A percentile compares a stretch with the other conserved stretches of the same genome.
Conservation (phyloP, 768 basidiomycete species). For the Amanita phalloides region DNA sequence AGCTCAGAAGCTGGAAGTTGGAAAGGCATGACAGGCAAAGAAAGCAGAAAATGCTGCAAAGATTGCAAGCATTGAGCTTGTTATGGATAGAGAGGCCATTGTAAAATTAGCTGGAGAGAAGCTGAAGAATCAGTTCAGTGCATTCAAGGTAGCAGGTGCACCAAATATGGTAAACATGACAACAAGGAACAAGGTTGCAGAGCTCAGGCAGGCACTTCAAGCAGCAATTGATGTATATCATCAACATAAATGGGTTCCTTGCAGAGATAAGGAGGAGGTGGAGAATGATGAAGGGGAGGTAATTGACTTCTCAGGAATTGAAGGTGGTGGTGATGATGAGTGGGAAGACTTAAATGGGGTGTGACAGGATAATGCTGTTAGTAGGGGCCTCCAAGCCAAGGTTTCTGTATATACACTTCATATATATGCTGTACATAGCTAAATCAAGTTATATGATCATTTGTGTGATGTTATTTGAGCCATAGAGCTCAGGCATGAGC, state of each 20-base stretch:
- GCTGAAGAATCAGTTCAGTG: slow-evolving; percentile 5
- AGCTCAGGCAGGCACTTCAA: slow-evolving; percentile 2
- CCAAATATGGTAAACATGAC: slow-evolving; percentile 5
- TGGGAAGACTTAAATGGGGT: neutral
- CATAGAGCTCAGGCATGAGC: neutral
- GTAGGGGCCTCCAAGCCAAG: neutral
- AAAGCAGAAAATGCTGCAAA: neutral
- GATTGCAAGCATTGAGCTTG: slow-evolving; percentile 1
- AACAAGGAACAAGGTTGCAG: neutral
- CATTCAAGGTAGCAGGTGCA: slow-evolving; percentile 8
- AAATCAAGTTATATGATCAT: neutral
- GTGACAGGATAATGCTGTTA: neutral
- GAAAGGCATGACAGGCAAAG: slow-evolving; percentile 1
- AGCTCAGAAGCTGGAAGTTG: neutral
- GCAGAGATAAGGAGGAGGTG: neutral
- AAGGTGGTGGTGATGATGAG: neutral
- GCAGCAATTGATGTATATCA: slow-evolving; percentile 5
- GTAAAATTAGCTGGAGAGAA: slow-evolving; percentile 2
- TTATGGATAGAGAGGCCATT: slow-evolving; percentile 5
- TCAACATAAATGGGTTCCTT: neutral
- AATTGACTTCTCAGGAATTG: neutral
- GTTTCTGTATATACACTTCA: neutral
- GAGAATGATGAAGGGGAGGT: neutral
- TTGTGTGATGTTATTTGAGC: neutral
- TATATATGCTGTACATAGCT: neutral